Percentiles rank a stretch among this genome's conserved stretches.
Evolutionary conservation across 495 filamentous ascomycete species (phyloP).

Genomic region (Haplographium delicatum): DNA sequence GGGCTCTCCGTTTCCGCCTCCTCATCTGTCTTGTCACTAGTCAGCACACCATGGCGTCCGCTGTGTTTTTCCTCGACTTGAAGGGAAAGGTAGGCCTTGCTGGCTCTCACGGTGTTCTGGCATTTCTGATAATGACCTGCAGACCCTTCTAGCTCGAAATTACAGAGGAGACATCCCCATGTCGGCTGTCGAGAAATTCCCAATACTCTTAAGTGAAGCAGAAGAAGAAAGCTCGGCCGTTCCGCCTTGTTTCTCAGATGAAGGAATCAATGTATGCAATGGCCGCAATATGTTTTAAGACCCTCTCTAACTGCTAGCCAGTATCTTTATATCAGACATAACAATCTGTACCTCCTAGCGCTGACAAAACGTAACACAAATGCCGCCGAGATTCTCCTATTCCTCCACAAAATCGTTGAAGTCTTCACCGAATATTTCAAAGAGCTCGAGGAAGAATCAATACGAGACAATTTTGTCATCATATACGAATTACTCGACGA

Average conservation of each 20-base stretch:
- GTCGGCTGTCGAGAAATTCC: slow-evolving; percentile 98
- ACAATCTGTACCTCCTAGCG: slow-evolving; percentile 98
- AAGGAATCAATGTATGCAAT: slow-evolving; percentile 86
- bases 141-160: slow-evolving; percentile 98
- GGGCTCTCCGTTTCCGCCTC: background rate
- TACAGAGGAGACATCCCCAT: slow-evolving; percentile 99
- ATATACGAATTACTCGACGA: slow-evolving; percentile 99
- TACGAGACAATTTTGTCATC: slow-evolving; percentile 98
- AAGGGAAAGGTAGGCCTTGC: slow-evolving; percentile 84
- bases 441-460: slow-evolving; percentile 97
- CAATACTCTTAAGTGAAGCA: slow-evolving; percentile 92
- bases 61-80: slow-evolving; percentile 96
- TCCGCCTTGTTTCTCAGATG: slow-evolving; percentile 96
- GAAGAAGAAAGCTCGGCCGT: slow-evolving; percentile 99
- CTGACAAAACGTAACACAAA: slow-evolving; percentile 98
- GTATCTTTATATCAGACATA: slow-evolving; percentile 99
- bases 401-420: slow-evolving; percentile 96
- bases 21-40: background rate
- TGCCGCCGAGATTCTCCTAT: slow-evolving; percentile 96
- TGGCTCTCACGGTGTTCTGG: background rate
- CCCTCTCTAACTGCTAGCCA: slow-evolving; percentile 30
- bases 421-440: slow-evolving; percentile 99
- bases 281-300: background rate
- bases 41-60: slow-evolving; percentile 90
- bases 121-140: slow-evolving; percentile 16